Evolutionary conservation across 805 yeast species (phyloP), one percentile per base, ranked within the genome.

Genomic region (Candida berthetii): DNA sequence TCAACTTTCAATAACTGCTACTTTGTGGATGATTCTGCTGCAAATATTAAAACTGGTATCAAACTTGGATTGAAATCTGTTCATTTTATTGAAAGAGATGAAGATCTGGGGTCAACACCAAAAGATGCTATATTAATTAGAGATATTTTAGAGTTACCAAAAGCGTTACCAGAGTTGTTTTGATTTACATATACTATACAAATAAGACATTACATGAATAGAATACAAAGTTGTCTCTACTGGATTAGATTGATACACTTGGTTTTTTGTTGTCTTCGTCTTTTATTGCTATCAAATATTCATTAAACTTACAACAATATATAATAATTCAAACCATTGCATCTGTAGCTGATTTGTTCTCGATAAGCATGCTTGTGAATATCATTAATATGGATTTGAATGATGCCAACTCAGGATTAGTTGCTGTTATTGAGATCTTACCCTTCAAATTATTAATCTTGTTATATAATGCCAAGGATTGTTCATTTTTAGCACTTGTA

Each of bases 1-100:
- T 57, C 64, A 10, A 65, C 68, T 43, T 62, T 72, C 41, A 38
- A 48, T 48, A 72, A 69, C 47, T 80, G 80, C 14, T 83, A 82
- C 61, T 93, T 86, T 55, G 79, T 91, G 11, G 99, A 91, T 61
- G 99, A 91, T 60, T 82, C 95, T 43, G 84, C 77, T 39, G 68
- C 80, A 41, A 91, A 91, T 54, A 82, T 87, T 35, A 71, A 70
- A 41, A 87, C 93, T 0, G 96, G 96, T 1, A 61, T 69, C 25
- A 60, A 72, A 16, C 66, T 81, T 40, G 95, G 93, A 2, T 84
- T 91, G 77, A 71, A 76, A 41, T 77, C 84, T 4, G 66, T 85
- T 32, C 93, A 86, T 53, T 79, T 76, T 48, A 78, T 84, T n/a
- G 97, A 91, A 59, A 68, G 78, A 24, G 81, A 74, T 31, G 75